A percentile compares a stretch with the other conserved stretches of the same genome.
phyloP scores from a whole-genome alignment of 169 alveolate species.

The Plasmodium adleri region DNA sequence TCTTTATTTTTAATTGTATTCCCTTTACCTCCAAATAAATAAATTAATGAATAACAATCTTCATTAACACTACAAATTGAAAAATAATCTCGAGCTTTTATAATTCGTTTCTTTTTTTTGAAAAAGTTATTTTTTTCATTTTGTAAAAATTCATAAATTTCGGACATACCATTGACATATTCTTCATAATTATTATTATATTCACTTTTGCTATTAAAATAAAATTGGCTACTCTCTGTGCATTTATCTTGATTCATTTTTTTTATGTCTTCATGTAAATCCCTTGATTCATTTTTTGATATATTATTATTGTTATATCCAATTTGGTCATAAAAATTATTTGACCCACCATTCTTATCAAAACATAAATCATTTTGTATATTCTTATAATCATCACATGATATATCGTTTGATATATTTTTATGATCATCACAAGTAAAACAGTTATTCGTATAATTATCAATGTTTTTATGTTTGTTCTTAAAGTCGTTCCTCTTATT shows the following conservation, averaged over 20 bases:
- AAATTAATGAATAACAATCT: conserved; percentile 45
- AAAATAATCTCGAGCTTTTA: conserved; percentile 67
- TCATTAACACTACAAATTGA: conserved; percentile 71
- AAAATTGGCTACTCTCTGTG: neutral
- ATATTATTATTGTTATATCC: too few relatives aligned
- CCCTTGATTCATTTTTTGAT: neutral
- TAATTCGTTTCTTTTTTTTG: conserved; percentile 44
- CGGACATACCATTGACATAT: conserved; percentile 46
- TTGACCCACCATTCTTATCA: too few relatives aligned
- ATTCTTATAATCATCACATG: too few relatives aligned
- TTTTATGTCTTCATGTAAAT: neutral
- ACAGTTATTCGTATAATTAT: too few relatives aligned
- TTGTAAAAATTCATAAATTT: conserved; percentile 34
- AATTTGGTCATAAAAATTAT: too few relatives aligned
- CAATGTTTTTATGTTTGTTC: too few relatives aligned
- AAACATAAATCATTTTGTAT: too few relatives aligned
- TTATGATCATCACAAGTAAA: too few relatives aligned
- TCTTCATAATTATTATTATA: conserved; percentile 9
- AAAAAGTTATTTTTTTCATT: conserved; percentile 24
- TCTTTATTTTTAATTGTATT: conserved; percentile 44
- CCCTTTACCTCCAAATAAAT: conserved; percentile 77
- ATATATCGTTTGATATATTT: too few relatives aligned
- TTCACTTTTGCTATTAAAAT: neutral
- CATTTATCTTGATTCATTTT: neutral
- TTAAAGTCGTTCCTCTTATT: too few relatives aligned